Base-by-base conservation (phyloP, 306 rosid genomes). In the Vachellia collinsii region DNA sequence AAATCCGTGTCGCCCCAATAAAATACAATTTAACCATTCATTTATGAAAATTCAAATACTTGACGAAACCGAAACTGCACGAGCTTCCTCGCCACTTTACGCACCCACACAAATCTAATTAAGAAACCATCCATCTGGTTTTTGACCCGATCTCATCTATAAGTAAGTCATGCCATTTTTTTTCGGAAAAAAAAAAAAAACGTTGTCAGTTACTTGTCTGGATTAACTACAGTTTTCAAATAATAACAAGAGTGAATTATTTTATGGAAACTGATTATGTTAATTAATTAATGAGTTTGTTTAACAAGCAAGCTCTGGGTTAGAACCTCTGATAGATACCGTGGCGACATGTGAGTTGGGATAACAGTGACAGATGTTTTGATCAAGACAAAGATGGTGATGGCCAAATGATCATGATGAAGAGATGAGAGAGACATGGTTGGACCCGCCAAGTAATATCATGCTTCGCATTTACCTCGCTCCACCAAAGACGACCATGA, bases 341-440 rank as follows among this genome's bases (percentile, higher is more conserved):
- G 42, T 12, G 64, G 58, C 69, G 81, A 77, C 89, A 83, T 86
- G 85, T 86, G 87, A 72, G 81, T 80, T 86, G 81, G 81, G 81
- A 80, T 62, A 83, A 86, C n/a, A n/a, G n/a, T 43, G 89, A 83
- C 69, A 67, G 11, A 11, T 4, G 72, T 39, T 29, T 39, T 75
- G 51, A 65, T 71, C 44, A 62, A 70, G 81, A 83, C 72, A 77
- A 80, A 77, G 77, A 79, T 50, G 68, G 6, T 58, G 82, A 77
- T 34, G 42, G 38, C 3, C 72, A 80, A 80, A 59, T 59, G 69
- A 34, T 29, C 67, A 83, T 66, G 81, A 41, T 76, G 75, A 56
- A 66, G 79, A 48, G 81, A 80, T 74, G 85, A 86, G 76, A 80
- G 83, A 61, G 87, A 86, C 80, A 78, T 83, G 0, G 77, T 74